Conservation (phyloP, 306 rosid genomes). For the Cucurbita pepo region DNA sequence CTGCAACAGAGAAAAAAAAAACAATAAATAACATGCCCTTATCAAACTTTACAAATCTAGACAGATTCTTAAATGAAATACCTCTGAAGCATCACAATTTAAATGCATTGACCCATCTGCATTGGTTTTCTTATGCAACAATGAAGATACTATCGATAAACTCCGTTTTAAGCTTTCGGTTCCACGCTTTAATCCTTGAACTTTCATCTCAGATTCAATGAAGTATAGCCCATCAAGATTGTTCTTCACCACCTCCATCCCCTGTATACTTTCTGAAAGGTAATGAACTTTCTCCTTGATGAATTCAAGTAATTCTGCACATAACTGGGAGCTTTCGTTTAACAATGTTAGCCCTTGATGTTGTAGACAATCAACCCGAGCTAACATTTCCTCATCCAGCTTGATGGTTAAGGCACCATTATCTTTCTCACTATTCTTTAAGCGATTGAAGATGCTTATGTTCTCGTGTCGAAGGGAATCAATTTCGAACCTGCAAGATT, state of each 20-base stretch:
- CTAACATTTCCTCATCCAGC: constrained; percentile 67
- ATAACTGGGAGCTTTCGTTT: constrained; percentile 48
- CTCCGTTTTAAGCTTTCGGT: constrained; percentile 57
- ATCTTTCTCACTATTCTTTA: constrained; percentile 58
- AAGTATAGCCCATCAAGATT: constrained; percentile 52
- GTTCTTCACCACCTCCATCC: constrained; percentile 19
- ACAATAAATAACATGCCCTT: neutral
- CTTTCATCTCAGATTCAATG: constrained; percentile 65
- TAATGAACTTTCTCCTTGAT: constrained; percentile 36
- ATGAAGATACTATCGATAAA: constrained; percentile 56
- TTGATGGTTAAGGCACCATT: constrained; percentile 41
- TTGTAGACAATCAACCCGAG: constrained; percentile 57
- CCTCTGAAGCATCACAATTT: constrained; percentile 52
- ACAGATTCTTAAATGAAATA: neutral
- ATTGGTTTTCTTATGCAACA: constrained; percentile 60
- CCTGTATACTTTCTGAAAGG: constrained; percentile 21
- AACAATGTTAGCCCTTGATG: constrained; percentile 69
- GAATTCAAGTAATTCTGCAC: constrained; percentile 52
- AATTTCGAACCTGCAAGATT: constrained; percentile 56
- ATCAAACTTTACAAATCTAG: neutral
- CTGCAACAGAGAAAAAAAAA: constrained; percentile 15
- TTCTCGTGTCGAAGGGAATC: constrained; percentile 94
- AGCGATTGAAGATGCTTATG: constrained; percentile 43
- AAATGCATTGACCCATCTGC: constrained; percentile 23
- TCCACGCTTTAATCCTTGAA: constrained; percentile 78